Conservation (phyloP, 108 stramenopile genomes). For the Chaetoceros muelleri region DNA sequence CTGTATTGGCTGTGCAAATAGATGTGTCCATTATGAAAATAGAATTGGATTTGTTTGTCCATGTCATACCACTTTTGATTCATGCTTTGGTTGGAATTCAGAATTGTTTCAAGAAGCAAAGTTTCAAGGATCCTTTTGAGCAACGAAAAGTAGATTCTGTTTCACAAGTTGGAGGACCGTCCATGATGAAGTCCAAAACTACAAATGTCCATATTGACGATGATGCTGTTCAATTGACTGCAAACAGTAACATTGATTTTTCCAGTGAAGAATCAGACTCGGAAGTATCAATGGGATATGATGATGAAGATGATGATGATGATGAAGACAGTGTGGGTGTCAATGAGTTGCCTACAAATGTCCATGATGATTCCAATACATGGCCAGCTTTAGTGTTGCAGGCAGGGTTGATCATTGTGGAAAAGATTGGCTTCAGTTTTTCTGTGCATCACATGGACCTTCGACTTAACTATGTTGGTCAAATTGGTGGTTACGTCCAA, state of each 20-base stretch:
- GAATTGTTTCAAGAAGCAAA: conserved; percentile 56
- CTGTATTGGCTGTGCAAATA: conserved; percentile 42
- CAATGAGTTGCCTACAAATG: conserved; percentile 10
- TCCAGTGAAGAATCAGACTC: background rate
- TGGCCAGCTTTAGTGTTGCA: conserved; percentile 53
- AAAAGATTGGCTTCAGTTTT: conserved; percentile 50
- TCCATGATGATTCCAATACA: conserved; percentile 16
- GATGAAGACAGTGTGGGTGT: conserved; percentile 15
- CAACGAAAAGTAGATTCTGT: conserved; percentile 2
- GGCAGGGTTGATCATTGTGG: conserved; percentile 44
- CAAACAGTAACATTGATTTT: background rate
- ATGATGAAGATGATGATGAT: conserved; percentile 1
- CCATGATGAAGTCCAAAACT: background rate
- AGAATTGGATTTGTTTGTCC: conserved; percentile 33
- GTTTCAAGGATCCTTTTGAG: conserved; percentile 61
- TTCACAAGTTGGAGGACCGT: background rate
- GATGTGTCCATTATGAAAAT: conserved; percentile 46
- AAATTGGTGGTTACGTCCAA: conserved; percentile 34
- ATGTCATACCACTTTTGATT: conserved; percentile 18
- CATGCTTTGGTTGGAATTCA: conserved; percentile 22
- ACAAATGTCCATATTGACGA: background rate
- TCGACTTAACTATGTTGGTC: conserved; percentile 28
- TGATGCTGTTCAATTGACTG: no score
- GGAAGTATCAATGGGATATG: background rate
- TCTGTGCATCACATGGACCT: conserved; percentile 33